Evolutionary conservation across 306 rosid genomes (phyloP), one percentile per base, ranked within the genome.

Genomic region (Mucuna pruriens): DNA sequence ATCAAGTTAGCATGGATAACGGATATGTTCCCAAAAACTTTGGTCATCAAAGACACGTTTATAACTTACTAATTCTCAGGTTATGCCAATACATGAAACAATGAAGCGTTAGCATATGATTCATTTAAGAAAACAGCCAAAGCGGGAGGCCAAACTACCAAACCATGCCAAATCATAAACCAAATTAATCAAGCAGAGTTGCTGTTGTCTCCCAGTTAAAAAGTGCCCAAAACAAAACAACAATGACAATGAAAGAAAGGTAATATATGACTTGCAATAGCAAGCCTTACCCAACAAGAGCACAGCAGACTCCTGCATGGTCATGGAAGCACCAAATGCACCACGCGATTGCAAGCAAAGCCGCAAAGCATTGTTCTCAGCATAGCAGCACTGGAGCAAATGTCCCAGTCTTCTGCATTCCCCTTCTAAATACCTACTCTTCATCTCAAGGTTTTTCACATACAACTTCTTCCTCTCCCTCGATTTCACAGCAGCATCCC

Each of bases 281-380:
- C 69, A 69, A 76, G 81, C 58, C 94, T 80, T 88, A 93, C 97
- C 98, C 98, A 92, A 79, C 69, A 94, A 88, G 97, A 94, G 98
- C 90, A 94, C 98, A 57, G 98, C 98, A 95, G 97, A 95, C 98
- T 92, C 98, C 98, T 90, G 98, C 97, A 83, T 87, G 87, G 94
- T 66, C 82, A 84, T 61, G 83, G 93, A 71, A 82, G 88, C 92
- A 95, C 83, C 92, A 84, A 72, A 87, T 65, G 90, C 84, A 45
- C 82, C 74, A 80, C 89, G 87, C 78, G 90, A 89, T 80, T 91
- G 94, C 81, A 92, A 76, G 85, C 87, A 80, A 83, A 91, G 71
- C 29, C 97, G 94, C 78, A 95, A 88, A 34, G 97, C 92, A 38
- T 91, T 88, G 80, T 92, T 95, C 92, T 92, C 98, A 2, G 97